phyloP scores from a whole-genome alignment of 2,329 filamentous ascomycete species.

The Lachnum nothofagi region DNA sequence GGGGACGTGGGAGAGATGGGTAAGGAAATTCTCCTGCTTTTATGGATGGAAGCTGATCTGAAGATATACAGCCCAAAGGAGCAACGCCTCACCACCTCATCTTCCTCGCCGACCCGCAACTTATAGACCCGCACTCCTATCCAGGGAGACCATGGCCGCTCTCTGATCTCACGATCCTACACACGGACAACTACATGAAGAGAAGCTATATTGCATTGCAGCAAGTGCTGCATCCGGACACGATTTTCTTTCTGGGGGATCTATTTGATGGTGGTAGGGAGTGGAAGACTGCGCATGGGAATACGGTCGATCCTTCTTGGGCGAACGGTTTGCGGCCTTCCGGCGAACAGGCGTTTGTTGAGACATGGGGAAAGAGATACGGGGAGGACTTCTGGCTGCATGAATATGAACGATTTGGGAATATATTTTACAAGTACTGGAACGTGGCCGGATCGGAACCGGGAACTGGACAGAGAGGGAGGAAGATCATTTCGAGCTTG shows the following conservation, averaged over 20 bases:
- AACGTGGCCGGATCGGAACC: slow-evolving; percentile 51
- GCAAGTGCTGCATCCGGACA: slow-evolving; percentile 71
- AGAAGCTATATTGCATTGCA: slow-evolving; percentile 79
- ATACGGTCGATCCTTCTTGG: slow-evolving; percentile 57
- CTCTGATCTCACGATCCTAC: slow-evolving; percentile 58
- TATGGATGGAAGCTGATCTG: slow-evolving; percentile 1
- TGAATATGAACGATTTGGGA: slow-evolving; percentile 81
- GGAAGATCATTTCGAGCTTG: slow-evolving; percentile 76
- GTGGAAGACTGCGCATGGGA: slow-evolving; percentile 70
- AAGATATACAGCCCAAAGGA: slow-evolving; percentile 57
- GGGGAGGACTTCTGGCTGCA: slow-evolving; percentile 77
- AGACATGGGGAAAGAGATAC: slow-evolving; percentile 69
- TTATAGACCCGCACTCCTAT: slow-evolving; percentile 72
- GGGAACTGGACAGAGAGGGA: slow-evolving; percentile 56
- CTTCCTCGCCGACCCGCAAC: slow-evolving; percentile 66
- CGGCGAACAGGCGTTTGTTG: slow-evolving; percentile 50
- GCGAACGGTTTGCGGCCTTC: slow-evolving; percentile 46
- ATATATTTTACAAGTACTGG: slow-evolving; percentile 74
- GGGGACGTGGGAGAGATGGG: slow-evolving; percentile 90
- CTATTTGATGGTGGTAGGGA: slow-evolving; percentile 93
- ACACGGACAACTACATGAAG: slow-evolving; percentile 87
- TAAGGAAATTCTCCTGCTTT: slow-evolving; percentile 40
- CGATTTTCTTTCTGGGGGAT: slow-evolving; percentile 85
- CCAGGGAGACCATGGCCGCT: slow-evolving; percentile 66
- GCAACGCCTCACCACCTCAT: slow-evolving; percentile 72